Percentiles rank a stretch among this genome's conserved stretches.
Evolutionary conservation across 2,329 filamentous ascomycete species (phyloP).

Genomic region (Hymenoscyphus infarciens): DNA sequence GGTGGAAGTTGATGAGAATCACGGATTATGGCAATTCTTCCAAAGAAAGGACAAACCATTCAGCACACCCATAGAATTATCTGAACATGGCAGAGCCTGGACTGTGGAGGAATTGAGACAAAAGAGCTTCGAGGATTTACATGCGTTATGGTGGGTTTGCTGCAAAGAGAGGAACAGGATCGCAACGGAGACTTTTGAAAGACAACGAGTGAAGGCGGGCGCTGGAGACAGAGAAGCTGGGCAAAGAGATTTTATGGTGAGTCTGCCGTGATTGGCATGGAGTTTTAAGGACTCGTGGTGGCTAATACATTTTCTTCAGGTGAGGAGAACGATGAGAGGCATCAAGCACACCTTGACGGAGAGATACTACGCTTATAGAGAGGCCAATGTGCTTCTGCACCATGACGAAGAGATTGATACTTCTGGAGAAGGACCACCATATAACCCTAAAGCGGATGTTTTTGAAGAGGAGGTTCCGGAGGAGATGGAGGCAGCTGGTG

Average conservation of each 20-base stretch:
- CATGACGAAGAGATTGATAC: conserved; percentile 62
- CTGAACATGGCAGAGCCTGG: conserved; percentile 78
- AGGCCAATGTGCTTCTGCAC: conserved; percentile 64
- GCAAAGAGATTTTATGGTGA: conserved; percentile 63
- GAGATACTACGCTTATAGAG: conserved; percentile 83
- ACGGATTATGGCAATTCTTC: conserved; percentile 94
- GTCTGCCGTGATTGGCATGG: conserved; percentile 33
- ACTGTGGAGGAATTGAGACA: conserved; percentile 76
- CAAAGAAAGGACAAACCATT: conserved; percentile 65
- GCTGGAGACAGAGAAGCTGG: conserved; percentile 70
- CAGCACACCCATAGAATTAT: conserved; percentile 66
- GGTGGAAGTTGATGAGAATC: conserved; percentile 61
- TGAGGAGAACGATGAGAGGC: conserved; percentile 70
- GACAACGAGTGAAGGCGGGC: conserved; percentile 61
- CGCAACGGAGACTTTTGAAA: conserved; percentile 70
- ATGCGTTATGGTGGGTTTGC: conserved; percentile 92
- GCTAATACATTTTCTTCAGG: conserved; percentile 44
- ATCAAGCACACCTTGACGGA: conserved; percentile 87
- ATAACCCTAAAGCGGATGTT: conserved; percentile 28
- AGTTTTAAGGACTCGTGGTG: background rate
- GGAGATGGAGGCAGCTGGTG: conserved; percentile 22
- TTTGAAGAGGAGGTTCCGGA: conserved; percentile 34
- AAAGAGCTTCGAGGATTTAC: conserved; percentile 93
- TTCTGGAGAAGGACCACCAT: conserved; percentile 31
- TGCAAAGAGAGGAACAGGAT: conserved; percentile 87